Evolutionary conservation across 257 asterid species (phyloP).

Genomic region (Solanum ossicruentum): DNA sequence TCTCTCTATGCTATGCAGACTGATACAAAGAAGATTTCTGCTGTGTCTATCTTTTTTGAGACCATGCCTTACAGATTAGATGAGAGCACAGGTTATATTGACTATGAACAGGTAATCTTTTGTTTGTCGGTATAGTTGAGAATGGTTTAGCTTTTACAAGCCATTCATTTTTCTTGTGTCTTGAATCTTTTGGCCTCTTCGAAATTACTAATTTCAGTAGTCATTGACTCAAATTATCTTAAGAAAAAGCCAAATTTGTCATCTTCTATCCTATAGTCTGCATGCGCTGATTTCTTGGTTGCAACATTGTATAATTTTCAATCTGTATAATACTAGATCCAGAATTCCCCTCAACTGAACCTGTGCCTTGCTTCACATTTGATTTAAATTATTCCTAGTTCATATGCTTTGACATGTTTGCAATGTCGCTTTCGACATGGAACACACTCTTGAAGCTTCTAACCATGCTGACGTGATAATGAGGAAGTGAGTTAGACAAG

Average conservation of each 20-base stretch:
- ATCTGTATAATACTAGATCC: background rate
- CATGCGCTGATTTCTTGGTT: background rate
- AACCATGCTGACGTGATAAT: background rate
- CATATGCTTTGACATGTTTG: background rate
- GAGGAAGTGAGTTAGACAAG: background rate
- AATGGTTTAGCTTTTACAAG: background rate
- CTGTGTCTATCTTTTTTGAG: slow-evolving; percentile 92
- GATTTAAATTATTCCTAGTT: background rate
- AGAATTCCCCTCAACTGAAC: background rate
- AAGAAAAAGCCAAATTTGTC: background rate
- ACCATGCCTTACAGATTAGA: slow-evolving; percentile 96
- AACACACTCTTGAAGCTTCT: background rate
- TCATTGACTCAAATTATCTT: background rate
- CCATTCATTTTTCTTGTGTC: background rate
- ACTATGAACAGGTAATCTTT: slow-evolving; percentile 73
- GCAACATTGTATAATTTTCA: background rate
- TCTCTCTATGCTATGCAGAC: slow-evolving; percentile 38
- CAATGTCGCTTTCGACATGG: background rate
- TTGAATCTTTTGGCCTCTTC: background rate
- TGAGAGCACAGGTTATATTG: slow-evolving; percentile 89
- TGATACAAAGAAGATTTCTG: slow-evolving; percentile 91
- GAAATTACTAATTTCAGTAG: background rate
- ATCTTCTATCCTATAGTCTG: background rate
- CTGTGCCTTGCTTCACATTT: background rate
- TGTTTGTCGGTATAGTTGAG: background rate